Evolutionary conservation across 2,329 filamentous ascomycete genomes (phyloP), one percentile per base, ranked within the genome.

Genomic region (Nothophaeocryptopus gaeumannii): DNA sequence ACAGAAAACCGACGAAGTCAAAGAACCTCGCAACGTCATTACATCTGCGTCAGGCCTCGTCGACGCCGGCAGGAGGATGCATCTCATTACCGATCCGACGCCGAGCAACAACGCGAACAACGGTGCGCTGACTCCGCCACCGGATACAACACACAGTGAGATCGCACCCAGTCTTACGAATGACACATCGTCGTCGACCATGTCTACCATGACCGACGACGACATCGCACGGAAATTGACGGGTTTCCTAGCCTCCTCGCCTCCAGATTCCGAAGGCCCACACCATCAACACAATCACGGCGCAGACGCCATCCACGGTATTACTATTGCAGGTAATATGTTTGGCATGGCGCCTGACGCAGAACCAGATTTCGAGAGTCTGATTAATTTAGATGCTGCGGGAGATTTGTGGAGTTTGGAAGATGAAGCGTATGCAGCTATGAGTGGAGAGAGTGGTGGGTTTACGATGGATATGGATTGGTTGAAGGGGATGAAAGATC

Each of bases 171-270:
- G 20, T 26, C 35, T 38, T 26, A 45, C 16, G 7, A 37, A 45
- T n/a, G 42, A 45, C 15, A 26, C 20, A 7, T 26, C 20, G 20
- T 26, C 20, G 20, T 26, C 37, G 45, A 57, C 20, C 55, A 51
- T 26, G 20, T 29, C 35, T 65, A 37, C 36, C 12, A 53, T 53
- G 16, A 70, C 72, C 3, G 75, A 77, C 57, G 72, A 72, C 52
- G 74, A 76, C 53, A 71, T 78, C 15, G 74, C 73, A 4, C 67
- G 69, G 20, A 68, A 72, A 30, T 66, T 78, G 16, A 74, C 75
- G 61, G 72, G 70, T 1, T 78, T 75, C 68, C 70, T 78, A n/a
- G 74, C 74, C 9, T 73, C 72, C 33, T 77, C 74, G 2, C 75
- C 75, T 3, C 75, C 75, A 2, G 71, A 74, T 29, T 74, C 66